Conservation (phyloP, 2,329 filamentous ascomycete species). For the Nemania sp. region DNA sequence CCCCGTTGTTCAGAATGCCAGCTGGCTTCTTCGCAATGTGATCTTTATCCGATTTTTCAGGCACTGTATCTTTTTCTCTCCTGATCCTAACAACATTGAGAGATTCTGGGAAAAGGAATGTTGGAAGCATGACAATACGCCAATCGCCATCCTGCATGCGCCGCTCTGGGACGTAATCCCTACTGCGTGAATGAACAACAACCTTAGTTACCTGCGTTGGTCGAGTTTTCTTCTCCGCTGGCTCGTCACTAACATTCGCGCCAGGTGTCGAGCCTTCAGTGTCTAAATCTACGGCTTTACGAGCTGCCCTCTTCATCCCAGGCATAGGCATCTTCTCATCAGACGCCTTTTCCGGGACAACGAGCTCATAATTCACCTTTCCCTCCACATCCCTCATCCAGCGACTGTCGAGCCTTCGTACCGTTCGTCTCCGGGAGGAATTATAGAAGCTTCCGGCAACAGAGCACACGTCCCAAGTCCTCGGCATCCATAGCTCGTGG, state of each 20-base stretch:
- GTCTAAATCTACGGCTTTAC: not conserved
- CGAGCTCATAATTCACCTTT: constrained; percentile 1
- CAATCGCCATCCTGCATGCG: constrained; percentile 10
- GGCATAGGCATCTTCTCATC: not conserved
- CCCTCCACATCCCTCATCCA: constrained; percentile 13
- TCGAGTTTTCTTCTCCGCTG: not conserved
- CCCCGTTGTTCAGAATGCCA: not conserved
- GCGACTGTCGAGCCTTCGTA: constrained; percentile 11
- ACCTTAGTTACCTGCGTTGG: not conserved
- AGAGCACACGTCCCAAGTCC: constrained; percentile 11
- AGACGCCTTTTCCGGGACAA: not conserved
- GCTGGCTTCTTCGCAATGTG: not conserved
- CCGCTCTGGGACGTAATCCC: not conserved
- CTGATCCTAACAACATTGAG: not conserved
- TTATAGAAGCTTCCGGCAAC: constrained; percentile 11
- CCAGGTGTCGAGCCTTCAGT: not conserved
- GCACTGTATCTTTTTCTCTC: not conserved
- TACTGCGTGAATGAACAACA: not conserved
- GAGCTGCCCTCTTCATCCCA: not conserved
- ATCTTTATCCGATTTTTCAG: no score
- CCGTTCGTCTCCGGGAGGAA: constrained; percentile 7
- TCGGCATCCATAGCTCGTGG: constrained; percentile 5
- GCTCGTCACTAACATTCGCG: not conserved
- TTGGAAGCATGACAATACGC: not conserved
- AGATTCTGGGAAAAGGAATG: not conserved